Base-by-base conservation (phyloP, 352 stramenopile genomes). In the Aphanomyces stellatus region DNA sequence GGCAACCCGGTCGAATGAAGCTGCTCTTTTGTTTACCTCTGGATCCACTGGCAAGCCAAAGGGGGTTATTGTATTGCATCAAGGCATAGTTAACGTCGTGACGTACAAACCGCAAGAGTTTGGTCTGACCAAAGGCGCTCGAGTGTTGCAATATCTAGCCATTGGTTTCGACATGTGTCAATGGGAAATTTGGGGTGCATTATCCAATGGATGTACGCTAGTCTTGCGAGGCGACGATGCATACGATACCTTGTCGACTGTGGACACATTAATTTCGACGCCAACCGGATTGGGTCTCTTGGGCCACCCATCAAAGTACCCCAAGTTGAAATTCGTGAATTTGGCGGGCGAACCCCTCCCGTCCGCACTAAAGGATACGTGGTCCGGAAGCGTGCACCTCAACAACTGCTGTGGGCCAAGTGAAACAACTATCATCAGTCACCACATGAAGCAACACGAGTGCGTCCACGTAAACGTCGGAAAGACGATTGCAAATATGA, bases 401-500 rank as follows among this genome's bases (percentile, higher is more conserved):
- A 55, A 51, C 5, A 63, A 63, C 24, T 51, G 55, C 8, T 53
- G 51, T 22, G 55, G 35, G 5, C 55, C 55, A 13, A 37, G 15
- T 5, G 35, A 63, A 34, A 51, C 15, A 11, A 7, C 49, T 30
- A 37, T 57, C 19, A n/a, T 7, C 4, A 57, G 15, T 13, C 49
- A 57, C 19, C 3, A 35, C 25, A 8, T 22, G 19, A 8, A 35
- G 15, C 25, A 33, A 28, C 22, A 8, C 10, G 13, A 17, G 7
- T 27, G 17, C 17, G 37, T 17, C 17, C 80, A 73, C 13, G 70
- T 88, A 4, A 77, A 76, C 1, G 90, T 91, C 31, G 82, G 81
- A 1, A 72, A 65, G 15, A 77, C 79, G 7, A 74, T 88, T 49
- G 71, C 79, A 31, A 95, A 95, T 48, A 85, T 90, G 33, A 75